Percentiles rank a stretch among this genome's conserved stretches.
These are phyloP conservation scores for Escallonia rubra DNA, from an alignment of 129 eudicot genomes.

Conservation along the genomic window DNA sequence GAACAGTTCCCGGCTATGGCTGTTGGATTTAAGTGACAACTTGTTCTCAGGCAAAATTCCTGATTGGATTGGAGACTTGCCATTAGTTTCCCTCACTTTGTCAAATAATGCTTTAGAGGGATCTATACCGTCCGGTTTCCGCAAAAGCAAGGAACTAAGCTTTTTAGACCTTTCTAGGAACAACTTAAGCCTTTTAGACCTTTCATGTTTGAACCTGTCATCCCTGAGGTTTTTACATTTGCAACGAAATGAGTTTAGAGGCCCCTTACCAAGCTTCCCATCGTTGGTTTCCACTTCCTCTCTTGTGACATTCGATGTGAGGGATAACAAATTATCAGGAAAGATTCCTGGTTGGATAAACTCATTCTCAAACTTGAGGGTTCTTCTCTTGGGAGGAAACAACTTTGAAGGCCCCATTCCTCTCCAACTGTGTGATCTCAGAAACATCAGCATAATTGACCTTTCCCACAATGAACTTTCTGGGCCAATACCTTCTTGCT, in stretches of 20 bases:
- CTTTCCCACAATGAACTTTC: conserved; percentile 3
- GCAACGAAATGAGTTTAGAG: not conserved
- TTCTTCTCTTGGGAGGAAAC: conserved; percentile 6
- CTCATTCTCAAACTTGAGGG: not conserved
- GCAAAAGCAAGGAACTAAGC: not conserved
- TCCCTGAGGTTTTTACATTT: conserved; percentile 6
- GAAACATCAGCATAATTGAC: conserved; percentile 3
- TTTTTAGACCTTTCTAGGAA: conserved; percentile 2
- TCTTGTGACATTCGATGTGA: conserved; percentile 7
- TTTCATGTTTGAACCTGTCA: not conserved
- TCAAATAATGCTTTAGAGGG: too few species aligned
- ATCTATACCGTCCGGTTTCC: not conserved
- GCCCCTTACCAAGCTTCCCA: not conserved
- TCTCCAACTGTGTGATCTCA: not conserved
- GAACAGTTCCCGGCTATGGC: not conserved
- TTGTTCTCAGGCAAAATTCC: conserved; percentile 2
- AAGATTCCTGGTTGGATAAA: conserved; percentile 1
- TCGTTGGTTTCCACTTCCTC: not conserved
- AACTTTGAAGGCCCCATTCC: conserved; percentile 3
- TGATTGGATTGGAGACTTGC: not conserved
- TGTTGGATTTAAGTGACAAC: too few species aligned
- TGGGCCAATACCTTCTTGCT: conserved; percentile 12
- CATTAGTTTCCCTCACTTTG: not conserved
- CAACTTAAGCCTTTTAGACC: not conserved
- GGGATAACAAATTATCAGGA: conserved; percentile 6